Conservation (phyloP, 345 rosid species). For the Aquilaria yunnanensis region DNA sequence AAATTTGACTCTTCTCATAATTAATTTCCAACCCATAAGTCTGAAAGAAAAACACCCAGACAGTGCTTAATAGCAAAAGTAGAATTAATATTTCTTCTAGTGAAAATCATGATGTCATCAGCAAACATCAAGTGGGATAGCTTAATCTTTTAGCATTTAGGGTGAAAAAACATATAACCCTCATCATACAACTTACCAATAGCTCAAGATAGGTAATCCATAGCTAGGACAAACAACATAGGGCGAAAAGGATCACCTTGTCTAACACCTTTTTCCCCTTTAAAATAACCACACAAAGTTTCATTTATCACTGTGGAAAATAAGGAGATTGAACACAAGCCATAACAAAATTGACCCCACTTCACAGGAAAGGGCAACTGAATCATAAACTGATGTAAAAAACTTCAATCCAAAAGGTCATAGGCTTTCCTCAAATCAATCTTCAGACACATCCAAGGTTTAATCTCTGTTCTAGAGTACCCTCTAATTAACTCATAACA, state of each 20-base stretch:
- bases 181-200: background rate
- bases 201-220: background rate
- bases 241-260: background rate
- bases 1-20: background rate
- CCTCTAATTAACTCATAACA: too few species aligned
- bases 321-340: too few species aligned
- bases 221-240: background rate
- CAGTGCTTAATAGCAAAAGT: background rate
- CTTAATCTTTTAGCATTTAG: background rate
- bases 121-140: background rate
- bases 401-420: too few species aligned
- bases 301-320: too few species aligned
- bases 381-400: too few species aligned
- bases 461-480: too few species aligned
- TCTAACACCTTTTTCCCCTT: background rate
- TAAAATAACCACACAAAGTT: background rate
- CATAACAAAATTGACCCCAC: too few species aligned
- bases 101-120: background rate
- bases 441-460: too few species aligned
- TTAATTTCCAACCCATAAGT: background rate
- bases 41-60: background rate
- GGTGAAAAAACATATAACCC: background rate
- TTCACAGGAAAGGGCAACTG: too few species aligned
- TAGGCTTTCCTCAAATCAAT: too few species aligned
- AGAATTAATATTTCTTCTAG: background rate